Evolutionary conservation across 2,329 filamentous ascomycete species (phyloP).

Genomic region (Curvularia sp.): DNA sequence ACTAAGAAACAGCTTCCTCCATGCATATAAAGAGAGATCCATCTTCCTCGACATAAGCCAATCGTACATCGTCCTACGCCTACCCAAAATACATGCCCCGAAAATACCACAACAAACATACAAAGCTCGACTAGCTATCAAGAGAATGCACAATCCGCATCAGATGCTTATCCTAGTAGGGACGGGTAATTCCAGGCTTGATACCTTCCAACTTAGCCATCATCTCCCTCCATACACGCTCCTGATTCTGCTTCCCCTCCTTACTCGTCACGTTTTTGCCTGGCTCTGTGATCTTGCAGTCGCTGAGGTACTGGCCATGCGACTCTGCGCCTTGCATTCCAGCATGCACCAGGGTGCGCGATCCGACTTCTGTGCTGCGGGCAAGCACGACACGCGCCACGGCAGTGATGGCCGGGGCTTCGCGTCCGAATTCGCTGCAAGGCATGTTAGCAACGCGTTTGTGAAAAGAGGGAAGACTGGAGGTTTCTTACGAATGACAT

Average conservation of each 20-base stretch:
- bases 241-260: conserved; percentile 48
- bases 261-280: conserved; percentile 46
- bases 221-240: conserved; percentile 52
- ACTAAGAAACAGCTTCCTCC: not conserved
- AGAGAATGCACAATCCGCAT: no score
- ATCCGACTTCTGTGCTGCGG: conserved; percentile 51
- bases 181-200: conserved; percentile 37
- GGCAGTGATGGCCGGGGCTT: conserved; percentile 15
- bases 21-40: not conserved
- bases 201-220: conserved; percentile 49
- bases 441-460: not conserved
- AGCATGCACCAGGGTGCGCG: conserved; percentile 51
- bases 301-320: conserved; percentile 53
- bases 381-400: conserved; percentile 37
- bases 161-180: not conserved
- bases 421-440: conserved; percentile 32
- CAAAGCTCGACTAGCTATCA: not conserved
- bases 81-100: not conserved
- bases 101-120: not conserved
- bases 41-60: no score
- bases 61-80: not conserved
- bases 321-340: conserved; percentile 45
- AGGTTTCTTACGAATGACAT: conserved; percentile 39
- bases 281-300: conserved; percentile 41
- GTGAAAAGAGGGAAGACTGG: not conserved